Evolutionary conservation across 73 alveolate species (phyloP).

Genomic region (Blepharisma japonicum): DNA sequence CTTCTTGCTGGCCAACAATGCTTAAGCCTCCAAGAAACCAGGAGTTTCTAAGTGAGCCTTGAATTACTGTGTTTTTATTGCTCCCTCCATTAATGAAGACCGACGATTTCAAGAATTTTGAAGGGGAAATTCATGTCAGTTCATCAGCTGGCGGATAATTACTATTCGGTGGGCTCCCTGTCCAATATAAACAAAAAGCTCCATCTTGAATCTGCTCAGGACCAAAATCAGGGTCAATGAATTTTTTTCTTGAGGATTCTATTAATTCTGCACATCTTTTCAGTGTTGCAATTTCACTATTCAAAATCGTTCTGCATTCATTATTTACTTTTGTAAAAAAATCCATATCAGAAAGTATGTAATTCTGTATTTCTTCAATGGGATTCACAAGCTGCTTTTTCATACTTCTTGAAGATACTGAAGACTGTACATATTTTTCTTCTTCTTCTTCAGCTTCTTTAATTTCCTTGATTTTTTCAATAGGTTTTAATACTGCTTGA

Average conservation of each 20-base stretch:
- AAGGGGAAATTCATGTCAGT: slow-evolving; percentile 38
- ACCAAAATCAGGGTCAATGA: slow-evolving; percentile 61
- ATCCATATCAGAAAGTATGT: neutral
- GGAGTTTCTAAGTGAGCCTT: slow-evolving; percentile 99
- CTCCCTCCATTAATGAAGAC: slow-evolving; percentile 77
- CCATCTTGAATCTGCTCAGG: slow-evolving; percentile 51
- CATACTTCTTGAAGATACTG: neutral
- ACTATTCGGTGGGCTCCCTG: slow-evolving; percentile 20
- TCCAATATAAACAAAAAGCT: slow-evolving; percentile 34
- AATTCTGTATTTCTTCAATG: neutral
- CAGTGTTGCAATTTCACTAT: slow-evolving; percentile 48
- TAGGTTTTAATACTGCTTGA: too few relatives aligned
- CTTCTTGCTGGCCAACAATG: slow-evolving; percentile 94
- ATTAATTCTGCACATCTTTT: slow-evolving; percentile 34
- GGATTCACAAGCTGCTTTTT: neutral
- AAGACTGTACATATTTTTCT: neutral
- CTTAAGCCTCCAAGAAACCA: slow-evolving; percentile 99
- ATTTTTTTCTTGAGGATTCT: slow-evolving; percentile 15
- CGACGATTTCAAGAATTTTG: slow-evolving; percentile 43
- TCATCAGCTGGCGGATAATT: slow-evolving; percentile 50
- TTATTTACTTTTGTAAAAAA: neutral
- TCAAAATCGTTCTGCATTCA: slow-evolving; percentile 35
- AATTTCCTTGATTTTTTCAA: too few relatives aligned
- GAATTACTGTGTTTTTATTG: slow-evolving; percentile 87
- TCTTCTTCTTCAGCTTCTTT: neutral